These are phyloP conservation scores for Rhizopus sp. DNA, from an alignment of 371 early-diverging fungal genomes.

Conservation along the genomic window DNA sequence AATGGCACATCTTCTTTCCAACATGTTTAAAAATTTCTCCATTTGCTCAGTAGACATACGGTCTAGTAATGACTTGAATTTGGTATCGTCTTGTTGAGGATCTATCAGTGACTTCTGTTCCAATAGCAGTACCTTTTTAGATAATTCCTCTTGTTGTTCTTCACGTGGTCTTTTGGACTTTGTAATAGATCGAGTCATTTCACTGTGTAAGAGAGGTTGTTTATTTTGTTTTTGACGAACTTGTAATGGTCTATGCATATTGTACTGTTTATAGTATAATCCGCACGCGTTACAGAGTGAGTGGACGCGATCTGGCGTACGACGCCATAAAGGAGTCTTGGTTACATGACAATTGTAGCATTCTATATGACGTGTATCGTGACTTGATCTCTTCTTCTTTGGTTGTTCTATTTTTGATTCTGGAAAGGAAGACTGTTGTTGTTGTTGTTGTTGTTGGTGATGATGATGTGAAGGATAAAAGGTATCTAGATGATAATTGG, in stretches of 20 bases:
- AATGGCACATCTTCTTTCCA: conserved; percentile 31
- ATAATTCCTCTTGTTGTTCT: not conserved
- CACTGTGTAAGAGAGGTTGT: not conserved
- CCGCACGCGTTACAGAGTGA: conserved; percentile 88
- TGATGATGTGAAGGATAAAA: conserved; percentile 2
- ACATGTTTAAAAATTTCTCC: conserved; percentile 24
- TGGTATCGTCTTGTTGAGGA: conserved; percentile 19
- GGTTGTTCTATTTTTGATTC: too few relatives aligned
- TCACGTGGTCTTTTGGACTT: not conserved
- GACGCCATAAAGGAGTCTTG: conserved; percentile 81
- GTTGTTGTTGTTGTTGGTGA: not conserved
- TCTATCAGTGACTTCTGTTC: not conserved
- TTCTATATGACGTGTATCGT: conserved; percentile 49
- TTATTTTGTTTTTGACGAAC: conserved; percentile 52
- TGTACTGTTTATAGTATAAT: conserved; percentile 78
- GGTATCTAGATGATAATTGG: not conserved
- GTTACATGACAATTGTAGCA: conserved; percentile 83
- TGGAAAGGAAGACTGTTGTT: not conserved
- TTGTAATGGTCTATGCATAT: conserved; percentile 67
- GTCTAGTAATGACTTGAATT: conserved; percentile 22
- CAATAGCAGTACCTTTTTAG: not conserved
- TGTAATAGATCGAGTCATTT: not conserved
- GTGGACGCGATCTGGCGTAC: conserved; percentile 75
- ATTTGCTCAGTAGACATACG: conserved; percentile 29
- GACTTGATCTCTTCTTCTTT: not conserved